Percentiles rank a stretch among this genome's conserved stretches.
Conservation (phyloP, 306 rosid genomes). For the Acacia confusa region DNA sequence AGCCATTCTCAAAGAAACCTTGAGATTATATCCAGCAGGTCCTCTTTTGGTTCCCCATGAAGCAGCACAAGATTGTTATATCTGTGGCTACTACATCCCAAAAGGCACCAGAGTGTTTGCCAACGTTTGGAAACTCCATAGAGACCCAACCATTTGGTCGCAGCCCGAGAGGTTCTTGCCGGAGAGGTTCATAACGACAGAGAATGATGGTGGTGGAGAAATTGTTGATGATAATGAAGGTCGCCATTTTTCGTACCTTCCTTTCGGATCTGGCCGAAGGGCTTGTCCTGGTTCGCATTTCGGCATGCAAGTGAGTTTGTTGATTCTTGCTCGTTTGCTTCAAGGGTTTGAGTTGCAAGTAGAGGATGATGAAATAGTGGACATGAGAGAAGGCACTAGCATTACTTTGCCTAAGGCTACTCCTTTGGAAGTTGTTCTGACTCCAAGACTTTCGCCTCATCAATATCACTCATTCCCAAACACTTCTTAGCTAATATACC, state of each 20-base stretch:
- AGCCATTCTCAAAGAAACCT: conserved; percentile 56
- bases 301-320: conserved; percentile 42
- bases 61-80: conserved; percentile 49
- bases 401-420: conserved; percentile 51
- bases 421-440: conserved; percentile 35
- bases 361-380: conserved; percentile 23
- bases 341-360: conserved; percentile 51
- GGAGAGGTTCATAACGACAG: conserved; percentile 41
- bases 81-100: conserved; percentile 37
- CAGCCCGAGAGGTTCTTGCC: conserved; percentile 54
- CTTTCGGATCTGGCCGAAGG: conserved; percentile 60
- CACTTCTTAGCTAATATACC: neutral
- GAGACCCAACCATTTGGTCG: conserved; percentile 53
- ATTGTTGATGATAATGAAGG: conserved; percentile 42
- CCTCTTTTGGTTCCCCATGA: conserved; percentile 58
- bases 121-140: conserved; percentile 60
- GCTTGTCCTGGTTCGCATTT: conserved; percentile 56
- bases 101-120: conserved; percentile 54
- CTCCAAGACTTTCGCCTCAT: conserved; percentile 32
- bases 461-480: neutral
- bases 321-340: conserved; percentile 50
- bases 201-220: conserved; percentile 13
- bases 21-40: conserved; percentile 54
- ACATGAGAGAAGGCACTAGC: conserved; percentile 56
- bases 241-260: conserved; percentile 48